These are phyloP conservation scores for Danielia reshetovae DNA, from an alignment of 805 yeast species.

Conservation along the genomic window DNA sequence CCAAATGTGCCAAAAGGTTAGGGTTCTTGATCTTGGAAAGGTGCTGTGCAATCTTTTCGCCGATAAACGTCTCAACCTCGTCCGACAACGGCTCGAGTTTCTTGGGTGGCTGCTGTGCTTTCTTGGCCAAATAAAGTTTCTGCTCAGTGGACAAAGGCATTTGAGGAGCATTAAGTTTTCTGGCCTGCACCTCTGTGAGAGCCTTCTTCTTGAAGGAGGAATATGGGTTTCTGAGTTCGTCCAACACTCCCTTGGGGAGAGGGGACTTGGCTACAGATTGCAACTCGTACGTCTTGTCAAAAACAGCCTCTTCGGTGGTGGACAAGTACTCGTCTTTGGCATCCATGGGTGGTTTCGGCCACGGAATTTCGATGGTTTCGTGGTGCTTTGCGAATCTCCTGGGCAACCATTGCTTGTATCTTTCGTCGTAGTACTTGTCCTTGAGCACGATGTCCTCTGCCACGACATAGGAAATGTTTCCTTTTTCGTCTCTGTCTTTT, in stretches of 20 bases:
- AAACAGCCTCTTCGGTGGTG: conserved; percentile 53
- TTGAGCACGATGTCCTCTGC: conserved; percentile 68
- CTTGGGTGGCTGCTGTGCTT: conserved; percentile 34
- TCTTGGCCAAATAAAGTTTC: conserved; percentile 58
- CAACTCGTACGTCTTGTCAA: conserved; percentile 72
- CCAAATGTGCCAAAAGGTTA: conserved; percentile 36
- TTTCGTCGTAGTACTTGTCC: conserved; percentile 70
- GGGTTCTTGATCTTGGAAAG: conserved; percentile 33
- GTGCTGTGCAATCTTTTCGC: conserved; percentile 43
- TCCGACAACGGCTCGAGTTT: conserved; percentile 38
- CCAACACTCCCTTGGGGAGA: conserved; percentile 62
- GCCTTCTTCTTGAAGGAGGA: conserved; percentile 57
- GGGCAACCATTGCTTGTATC: conserved; percentile 70
- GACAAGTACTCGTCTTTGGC: conserved; percentile 54
- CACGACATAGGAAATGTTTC: conserved; percentile 65
- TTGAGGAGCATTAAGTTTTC: conserved; percentile 59
- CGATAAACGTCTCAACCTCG: conserved; percentile 55
- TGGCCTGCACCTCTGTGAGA: conserved; percentile 59
- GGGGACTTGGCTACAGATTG: conserved; percentile 64
- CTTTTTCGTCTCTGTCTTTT: conserved; percentile 64
- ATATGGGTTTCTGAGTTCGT: conserved; percentile 71
- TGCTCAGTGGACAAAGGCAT: conserved; percentile 73
- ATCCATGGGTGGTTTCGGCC: conserved; percentile 70
- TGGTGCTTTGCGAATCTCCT: conserved; percentile 72
- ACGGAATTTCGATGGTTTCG: conserved; percentile 71